Evolutionary conservation across 2,329 filamentous ascomycete species (phyloP).

Genomic region (Cladosporium sp.): DNA sequence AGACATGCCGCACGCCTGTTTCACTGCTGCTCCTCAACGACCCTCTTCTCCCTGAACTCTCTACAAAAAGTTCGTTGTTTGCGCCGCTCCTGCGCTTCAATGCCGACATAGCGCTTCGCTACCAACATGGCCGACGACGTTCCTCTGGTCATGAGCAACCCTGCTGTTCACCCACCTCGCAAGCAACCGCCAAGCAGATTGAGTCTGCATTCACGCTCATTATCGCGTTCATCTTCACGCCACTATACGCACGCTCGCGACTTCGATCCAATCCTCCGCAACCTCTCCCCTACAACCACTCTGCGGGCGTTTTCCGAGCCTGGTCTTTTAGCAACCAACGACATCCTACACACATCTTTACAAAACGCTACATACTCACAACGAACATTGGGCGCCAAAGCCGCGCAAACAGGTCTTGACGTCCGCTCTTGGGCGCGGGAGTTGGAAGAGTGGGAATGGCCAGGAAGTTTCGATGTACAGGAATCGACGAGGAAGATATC

Average conservation of each 20-base stretch:
- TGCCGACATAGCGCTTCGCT: constrained; percentile 2
- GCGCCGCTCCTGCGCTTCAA: background rate
- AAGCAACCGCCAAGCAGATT: constrained; percentile 19
- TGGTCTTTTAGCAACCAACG: background rate
- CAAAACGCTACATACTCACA: background rate
- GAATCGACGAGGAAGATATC: background rate
- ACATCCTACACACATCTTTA: background rate
- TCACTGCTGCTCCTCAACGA: background rate
- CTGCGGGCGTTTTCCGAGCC: constrained; percentile 52
- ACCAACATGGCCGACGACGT: background rate
- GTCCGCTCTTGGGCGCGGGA: constrained; percentile 74
- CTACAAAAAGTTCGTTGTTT: background rate
- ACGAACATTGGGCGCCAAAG: constrained; percentile 51
- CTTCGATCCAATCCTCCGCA: constrained; percentile 48
- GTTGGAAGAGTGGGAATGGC: constrained; percentile 60
- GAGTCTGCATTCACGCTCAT: constrained; percentile 22
- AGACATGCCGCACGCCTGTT: constrained; percentile 7
- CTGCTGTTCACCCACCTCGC: constrained; percentile 27
- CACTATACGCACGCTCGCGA: constrained; percentile 17
- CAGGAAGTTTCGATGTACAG: constrained; percentile 42
- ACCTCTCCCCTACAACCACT: constrained; percentile 58
- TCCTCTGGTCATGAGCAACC: constrained; percentile 23
- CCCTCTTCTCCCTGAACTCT: background rate
- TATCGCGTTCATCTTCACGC: constrained; percentile 24
- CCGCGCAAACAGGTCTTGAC: constrained; percentile 65